phyloP scores from a whole-genome alignment of 2,329 filamentous ascomycete genomes.

The Ophiostoma montium region DNA sequence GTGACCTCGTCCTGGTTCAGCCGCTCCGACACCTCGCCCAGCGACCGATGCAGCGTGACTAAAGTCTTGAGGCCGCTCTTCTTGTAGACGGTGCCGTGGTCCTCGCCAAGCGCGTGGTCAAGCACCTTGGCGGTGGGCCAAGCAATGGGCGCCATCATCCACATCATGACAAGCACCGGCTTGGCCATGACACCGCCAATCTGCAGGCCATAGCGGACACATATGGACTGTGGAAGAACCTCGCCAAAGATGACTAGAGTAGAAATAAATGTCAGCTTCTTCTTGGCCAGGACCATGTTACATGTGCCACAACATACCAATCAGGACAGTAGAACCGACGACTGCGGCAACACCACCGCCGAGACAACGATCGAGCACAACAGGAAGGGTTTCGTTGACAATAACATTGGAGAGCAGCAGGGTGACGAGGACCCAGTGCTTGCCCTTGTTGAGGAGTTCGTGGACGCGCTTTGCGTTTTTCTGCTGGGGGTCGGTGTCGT shows the following conservation, averaged over 20 bases:
- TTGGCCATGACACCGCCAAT: slow-evolving; percentile 92
- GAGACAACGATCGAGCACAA: slow-evolving; percentile 84
- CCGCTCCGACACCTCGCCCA: slow-evolving; percentile 75
- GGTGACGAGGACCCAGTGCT: slow-evolving; percentile 97
- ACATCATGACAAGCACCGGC: slow-evolving; percentile 81
- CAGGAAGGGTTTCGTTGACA: slow-evolving; percentile 91
- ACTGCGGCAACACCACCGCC: slow-evolving; percentile 92
- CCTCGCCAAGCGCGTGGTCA: slow-evolving; percentile 82
- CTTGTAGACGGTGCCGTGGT: slow-evolving; percentile 95
- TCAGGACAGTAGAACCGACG: slow-evolving; percentile 80
- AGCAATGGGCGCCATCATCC: slow-evolving; percentile 72
- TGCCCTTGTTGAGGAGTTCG: slow-evolving; percentile 67
- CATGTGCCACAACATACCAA: slow-evolving; percentile 47
- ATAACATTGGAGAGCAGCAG: slow-evolving; percentile 91
- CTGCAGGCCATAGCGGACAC: slow-evolving; percentile 86
- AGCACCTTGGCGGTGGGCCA: slow-evolving; percentile 95
- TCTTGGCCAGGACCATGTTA: background rate
- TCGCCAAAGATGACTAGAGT: slow-evolving; percentile 90
- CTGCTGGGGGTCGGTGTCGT: slow-evolving; percentile 70
- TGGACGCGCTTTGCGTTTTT: slow-evolving; percentile 75
- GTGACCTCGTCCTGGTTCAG: slow-evolving; percentile 96
- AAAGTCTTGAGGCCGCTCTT: slow-evolving; percentile 95
- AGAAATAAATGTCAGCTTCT: background rate
- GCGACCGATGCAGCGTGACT: slow-evolving; percentile 83
- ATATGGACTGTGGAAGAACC: slow-evolving; percentile 88